phyloP scores from a whole-genome alignment of 805 yeast genomes.

The Sugiyamaella mastotermitis region DNA sequence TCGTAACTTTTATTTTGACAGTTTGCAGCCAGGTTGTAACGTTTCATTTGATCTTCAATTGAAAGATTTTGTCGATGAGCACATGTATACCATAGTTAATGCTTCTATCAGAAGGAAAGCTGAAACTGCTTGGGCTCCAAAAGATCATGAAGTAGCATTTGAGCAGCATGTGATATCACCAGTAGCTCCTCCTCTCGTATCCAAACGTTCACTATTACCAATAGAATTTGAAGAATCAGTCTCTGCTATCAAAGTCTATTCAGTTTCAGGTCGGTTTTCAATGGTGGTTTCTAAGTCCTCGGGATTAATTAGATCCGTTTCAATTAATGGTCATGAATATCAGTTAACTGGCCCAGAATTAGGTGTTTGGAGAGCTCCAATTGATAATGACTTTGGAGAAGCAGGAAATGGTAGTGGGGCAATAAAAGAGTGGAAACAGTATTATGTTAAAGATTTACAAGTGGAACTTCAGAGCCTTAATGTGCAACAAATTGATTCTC shows the following conservation, averaged over 20 bases:
- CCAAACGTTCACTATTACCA: too few species aligned
- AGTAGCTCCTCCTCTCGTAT: neutral
- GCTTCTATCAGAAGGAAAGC: slow-evolving; percentile 11
- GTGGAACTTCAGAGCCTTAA: slow-evolving; percentile 10
- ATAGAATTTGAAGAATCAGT: neutral
- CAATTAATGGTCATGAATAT: slow-evolving; percentile 9
- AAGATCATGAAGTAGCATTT: slow-evolving; percentile 27
- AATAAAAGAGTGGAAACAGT: slow-evolving; percentile 28
- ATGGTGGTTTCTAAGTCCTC: slow-evolving; percentile 7
- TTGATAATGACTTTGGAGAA: slow-evolving; percentile 28
- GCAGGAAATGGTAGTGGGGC: too few species aligned
- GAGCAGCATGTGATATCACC: slow-evolving; percentile 16
- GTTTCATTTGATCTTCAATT: neutral
- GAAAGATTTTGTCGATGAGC: too few species aligned
- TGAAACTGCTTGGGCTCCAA: slow-evolving; percentile 16
- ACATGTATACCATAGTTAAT: slow-evolving; percentile 13
- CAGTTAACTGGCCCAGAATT: slow-evolving; percentile 5
- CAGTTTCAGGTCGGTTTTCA: slow-evolving; percentile 10
- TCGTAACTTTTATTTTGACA: neutral
- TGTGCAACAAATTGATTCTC: neutral
- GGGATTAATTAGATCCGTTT: slow-evolving; percentile 9
- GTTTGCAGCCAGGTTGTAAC: slow-evolving; percentile 3
- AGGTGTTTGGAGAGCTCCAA: slow-evolving; percentile 30
- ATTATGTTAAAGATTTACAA: slow-evolving; percentile 24
- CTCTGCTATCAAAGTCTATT: slow-evolving; percentile 2